Evolutionary conservation across 306 rosid genomes (phyloP).

Genomic region (Arachis stenosperma): DNA sequence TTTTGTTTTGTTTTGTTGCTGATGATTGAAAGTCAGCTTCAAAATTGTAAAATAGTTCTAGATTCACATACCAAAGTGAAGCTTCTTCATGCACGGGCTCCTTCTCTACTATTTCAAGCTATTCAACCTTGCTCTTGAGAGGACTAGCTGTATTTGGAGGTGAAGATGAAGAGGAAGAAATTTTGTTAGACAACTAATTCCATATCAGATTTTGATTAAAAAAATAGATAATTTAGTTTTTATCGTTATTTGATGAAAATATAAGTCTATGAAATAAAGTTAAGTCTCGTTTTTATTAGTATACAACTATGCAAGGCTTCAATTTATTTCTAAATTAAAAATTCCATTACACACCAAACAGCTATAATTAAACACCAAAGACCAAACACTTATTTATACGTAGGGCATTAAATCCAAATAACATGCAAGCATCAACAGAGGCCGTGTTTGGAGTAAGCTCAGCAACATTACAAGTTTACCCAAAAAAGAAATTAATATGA

Average conservation of each 20-base stretch:
- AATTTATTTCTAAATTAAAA: neutral
- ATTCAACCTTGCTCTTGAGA: slow-evolving; percentile 4
- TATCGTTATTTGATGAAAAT: too few relatives aligned
- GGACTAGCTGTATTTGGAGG: slow-evolving; percentile 38
- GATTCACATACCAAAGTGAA: slow-evolving; percentile 62
- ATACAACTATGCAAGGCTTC: neutral
- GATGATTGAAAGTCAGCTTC: neutral
- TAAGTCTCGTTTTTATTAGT: neutral
- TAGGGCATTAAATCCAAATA: neutral
- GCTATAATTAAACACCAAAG: neutral
- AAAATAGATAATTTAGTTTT: too few relatives aligned
- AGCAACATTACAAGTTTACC: neutral
- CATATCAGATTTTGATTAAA: too few relatives aligned
- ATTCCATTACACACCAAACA: neutral
- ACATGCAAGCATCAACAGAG: neutral
- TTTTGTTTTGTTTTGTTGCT: too few relatives aligned
- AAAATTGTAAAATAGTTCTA: neutral
- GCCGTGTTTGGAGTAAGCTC: neutral
- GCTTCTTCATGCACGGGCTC: slow-evolving; percentile 61
- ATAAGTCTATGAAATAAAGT: too few relatives aligned
- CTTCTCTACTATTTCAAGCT: neutral
- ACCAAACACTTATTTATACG: neutral
- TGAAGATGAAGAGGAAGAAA: slow-evolving; percentile 26
- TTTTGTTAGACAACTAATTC: too few relatives aligned
- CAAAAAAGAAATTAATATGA: neutral